Evolutionary conservation across 176 grass and related monocot species (phyloP).

Genomic region (Canna indica): DNA sequence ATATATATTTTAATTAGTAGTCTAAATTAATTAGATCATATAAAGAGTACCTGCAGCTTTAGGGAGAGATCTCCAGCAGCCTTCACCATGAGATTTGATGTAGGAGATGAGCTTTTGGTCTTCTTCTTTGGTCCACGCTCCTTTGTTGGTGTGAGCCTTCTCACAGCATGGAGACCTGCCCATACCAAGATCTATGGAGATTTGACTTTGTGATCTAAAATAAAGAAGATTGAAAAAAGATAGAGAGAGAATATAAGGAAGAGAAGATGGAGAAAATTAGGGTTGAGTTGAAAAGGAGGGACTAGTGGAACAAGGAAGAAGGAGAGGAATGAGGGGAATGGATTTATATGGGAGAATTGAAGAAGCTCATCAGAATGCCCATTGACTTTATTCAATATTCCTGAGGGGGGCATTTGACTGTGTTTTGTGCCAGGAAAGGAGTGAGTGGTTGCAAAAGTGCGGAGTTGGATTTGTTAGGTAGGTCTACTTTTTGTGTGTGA

Average conservation of each 20-base stretch:
- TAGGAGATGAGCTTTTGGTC: conserved; percentile 16
- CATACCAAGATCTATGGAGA: not conserved
- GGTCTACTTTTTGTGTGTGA: conserved; percentile 5
- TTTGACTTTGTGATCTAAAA: not conserved
- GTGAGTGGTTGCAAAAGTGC: not conserved
- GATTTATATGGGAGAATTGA: not conserved
- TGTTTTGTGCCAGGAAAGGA: not conserved
- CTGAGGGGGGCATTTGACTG: conserved; percentile 6
- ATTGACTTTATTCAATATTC: conserved; percentile 4
- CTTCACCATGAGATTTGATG: conserved; percentile 22
- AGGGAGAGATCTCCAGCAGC: conserved; percentile 21
- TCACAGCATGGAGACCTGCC: conserved; percentile 29
- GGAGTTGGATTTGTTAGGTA: conserved; percentile 17
- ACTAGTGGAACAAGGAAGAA: not conserved
- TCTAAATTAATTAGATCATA: no score
- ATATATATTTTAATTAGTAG: no score
- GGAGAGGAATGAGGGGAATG: not conserved
- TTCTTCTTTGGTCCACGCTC: conserved; percentile 23
- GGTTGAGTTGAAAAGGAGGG: not conserved
- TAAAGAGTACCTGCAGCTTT: conserved; percentile 8
- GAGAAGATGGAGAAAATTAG: conserved; percentile 22
- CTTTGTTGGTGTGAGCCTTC: conserved; percentile 24
- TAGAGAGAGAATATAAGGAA: not conserved
- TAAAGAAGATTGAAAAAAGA: not conserved
- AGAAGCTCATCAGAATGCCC: not conserved